Evolutionary conservation across 2,329 filamentous ascomycete genomes (phyloP), one percentile per base, ranked within the genome.

Genomic region (Fusarium chuoi): DNA sequence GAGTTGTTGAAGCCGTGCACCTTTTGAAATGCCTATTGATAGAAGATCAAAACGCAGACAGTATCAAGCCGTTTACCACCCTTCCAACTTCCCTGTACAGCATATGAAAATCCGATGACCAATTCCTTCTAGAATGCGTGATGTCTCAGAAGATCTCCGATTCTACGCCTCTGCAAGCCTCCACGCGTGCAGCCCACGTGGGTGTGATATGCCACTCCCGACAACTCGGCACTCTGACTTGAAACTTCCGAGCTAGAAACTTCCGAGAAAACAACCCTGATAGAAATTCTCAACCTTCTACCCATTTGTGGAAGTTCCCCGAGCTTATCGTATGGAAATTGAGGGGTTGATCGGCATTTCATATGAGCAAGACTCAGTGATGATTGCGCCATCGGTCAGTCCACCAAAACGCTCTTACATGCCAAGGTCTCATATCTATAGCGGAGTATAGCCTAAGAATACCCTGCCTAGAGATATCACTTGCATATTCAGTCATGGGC

Each of bases 351-450:
- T 63, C 52, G 54, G 69, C 61, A 41, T 20, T 20, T 28, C 12
- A 15, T n/a, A 76, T 76, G 68, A 62, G 75, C 75, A 76, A 76
- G 59, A 70, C 44, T n/a, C 13, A 24, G 18, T 62, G 38, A 49
- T 45, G 36, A 76, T 76, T 59, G 75, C 75, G 75, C 74, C 71
- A 76, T 76, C 58, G 60, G 30, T 36, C 41, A 51, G 48, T 41
- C 58, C 35, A 22, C 36, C 35, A 26, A 42, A 33, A 52, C 35
- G 44, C 45, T 48, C 18, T 10, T 45, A 24, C 33, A 35, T 62
- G 39, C 58, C 60, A 46, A 61, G 59, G 59, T 62, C 39, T 58
- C 55, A 44, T 52, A 59, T 54, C 42, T 45, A 48, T 33, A n/a
- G n/a, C n/a, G n/a, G n/a, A n/a, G n/a, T n/a, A n/a, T n/a, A 36